phyloP scores from a whole-genome alignment of 345 rosid species.

The Carallia pectinifolia region DNA sequence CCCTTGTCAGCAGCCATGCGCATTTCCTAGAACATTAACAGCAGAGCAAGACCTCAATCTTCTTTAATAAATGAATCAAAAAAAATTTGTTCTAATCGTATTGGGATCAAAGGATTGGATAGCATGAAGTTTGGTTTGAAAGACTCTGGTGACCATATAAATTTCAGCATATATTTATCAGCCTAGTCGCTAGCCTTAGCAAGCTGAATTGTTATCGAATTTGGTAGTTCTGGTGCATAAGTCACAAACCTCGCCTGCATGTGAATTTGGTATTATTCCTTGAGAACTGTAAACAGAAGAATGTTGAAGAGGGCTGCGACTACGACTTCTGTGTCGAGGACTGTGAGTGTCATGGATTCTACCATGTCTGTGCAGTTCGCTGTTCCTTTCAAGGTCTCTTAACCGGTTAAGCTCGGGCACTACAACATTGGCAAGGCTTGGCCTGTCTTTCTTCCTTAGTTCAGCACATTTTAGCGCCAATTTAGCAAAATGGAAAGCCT shows the following conservation, averaged over 20 bases:
- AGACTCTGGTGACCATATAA: too few relatives aligned
- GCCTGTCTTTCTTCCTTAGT: slow-evolving; percentile 79
- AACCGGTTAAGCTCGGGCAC: slow-evolving; percentile 71
- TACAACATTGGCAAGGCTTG: slow-evolving; percentile 65
- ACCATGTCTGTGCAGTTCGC: slow-evolving; percentile 9
- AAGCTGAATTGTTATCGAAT: too few relatives aligned
- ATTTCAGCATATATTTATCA: too few relatives aligned
- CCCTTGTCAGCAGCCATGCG: neutral
- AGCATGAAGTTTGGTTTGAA: too few relatives aligned
- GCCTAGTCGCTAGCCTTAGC: too few relatives aligned
- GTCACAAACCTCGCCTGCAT: slow-evolving; percentile 24
- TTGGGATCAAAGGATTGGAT: too few relatives aligned
- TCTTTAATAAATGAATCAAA: neutral
- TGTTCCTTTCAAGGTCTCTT: slow-evolving; percentile 39
- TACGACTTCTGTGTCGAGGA: neutral
- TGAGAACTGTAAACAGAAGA: slow-evolving; percentile 6
- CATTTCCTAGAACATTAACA: slow-evolving; percentile 16
- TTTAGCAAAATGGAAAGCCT: slow-evolving; percentile 56
- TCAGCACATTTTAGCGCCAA: slow-evolving; percentile 63
- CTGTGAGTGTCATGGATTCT: too few relatives aligned
- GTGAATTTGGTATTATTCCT: slow-evolving; percentile 4
- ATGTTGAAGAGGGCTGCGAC: slow-evolving; percentile 5
- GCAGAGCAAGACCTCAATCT: neutral
- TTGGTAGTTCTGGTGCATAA: neutral
- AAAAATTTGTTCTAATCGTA: too few relatives aligned